Evolutionary conservation across 495 filamentous ascomycete species (phyloP).

Genomic region (Annulohypoxylon nitens): DNA sequence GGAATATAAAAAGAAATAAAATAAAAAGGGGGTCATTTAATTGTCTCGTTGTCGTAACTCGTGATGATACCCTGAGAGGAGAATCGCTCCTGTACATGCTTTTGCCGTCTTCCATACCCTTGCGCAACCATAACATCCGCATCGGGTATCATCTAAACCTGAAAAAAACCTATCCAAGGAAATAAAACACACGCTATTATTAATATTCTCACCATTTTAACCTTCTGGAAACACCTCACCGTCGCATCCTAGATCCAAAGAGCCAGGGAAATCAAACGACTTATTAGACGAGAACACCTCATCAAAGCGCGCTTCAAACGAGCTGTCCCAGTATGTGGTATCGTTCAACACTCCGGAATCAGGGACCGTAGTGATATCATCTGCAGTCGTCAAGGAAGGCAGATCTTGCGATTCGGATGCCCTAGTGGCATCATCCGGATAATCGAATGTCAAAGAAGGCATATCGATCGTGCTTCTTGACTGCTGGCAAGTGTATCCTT

Average conservation of each 20-base stretch:
- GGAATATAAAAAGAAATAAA: not conserved
- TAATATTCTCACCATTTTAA: not conserved
- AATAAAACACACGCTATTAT: not conserved
- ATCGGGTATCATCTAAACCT: conserved; percentile 6
- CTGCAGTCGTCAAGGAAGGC: not conserved
- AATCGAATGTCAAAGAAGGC: conserved; percentile 13
- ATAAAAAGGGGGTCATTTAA: not conserved
- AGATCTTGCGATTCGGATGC: conserved; percentile 7
- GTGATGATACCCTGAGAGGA: conserved; percentile 12
- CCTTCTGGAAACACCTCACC: conserved; percentile 5
- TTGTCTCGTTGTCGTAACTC: conserved; percentile 14
- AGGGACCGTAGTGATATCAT: not conserved
- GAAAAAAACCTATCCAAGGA: not conserved
- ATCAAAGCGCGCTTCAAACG: conserved; percentile 18
- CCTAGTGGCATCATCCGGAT: not conserved
- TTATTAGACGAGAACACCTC: conserved; percentile 10
- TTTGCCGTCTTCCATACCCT: not conserved
- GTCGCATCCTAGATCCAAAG: not conserved
- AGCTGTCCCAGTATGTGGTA: not conserved
- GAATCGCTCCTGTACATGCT: not conserved
- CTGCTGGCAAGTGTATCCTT: not conserved
- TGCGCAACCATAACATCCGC: not conserved
- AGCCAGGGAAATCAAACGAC: not conserved
- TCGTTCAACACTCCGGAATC: conserved; percentile 1
- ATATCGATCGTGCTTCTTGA: not conserved